phyloP scores from a whole-genome alignment of 148 eudicot genomes.

The Cornus kousa region DNA sequence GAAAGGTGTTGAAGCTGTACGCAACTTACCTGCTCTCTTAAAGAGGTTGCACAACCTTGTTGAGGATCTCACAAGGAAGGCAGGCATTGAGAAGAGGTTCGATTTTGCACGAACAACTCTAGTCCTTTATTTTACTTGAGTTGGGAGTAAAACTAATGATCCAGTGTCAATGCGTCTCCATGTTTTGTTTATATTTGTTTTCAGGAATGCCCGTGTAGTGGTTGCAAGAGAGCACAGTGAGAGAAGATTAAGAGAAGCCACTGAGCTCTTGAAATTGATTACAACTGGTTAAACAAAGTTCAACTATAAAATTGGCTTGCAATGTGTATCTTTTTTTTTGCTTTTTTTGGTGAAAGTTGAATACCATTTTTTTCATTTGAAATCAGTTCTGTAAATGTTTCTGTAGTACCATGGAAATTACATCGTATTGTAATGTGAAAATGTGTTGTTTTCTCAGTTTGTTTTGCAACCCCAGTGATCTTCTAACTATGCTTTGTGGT shows the following conservation, averaged over 20 bases:
- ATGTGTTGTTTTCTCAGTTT: no score
- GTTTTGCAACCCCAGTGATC: no score
- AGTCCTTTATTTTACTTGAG: not conserved
- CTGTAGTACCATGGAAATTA: not conserved
- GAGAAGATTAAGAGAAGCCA: conserved; percentile 63
- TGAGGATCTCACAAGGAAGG: conserved; percentile 72
- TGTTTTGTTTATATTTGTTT: not conserved
- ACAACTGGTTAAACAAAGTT: conserved; percentile 10
- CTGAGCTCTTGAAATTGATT: conserved; percentile 52
- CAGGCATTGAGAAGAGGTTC: conserved; percentile 71
- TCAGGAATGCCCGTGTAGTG: conserved; percentile 43
- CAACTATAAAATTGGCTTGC: not conserved
- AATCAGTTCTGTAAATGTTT: not conserved
- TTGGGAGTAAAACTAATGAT: not conserved
- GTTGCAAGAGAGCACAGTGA: conserved; percentile 47
- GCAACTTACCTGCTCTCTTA: conserved; percentile 47
- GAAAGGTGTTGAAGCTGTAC: conserved; percentile 45
- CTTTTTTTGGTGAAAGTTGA: not conserved
- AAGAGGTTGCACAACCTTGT: conserved; percentile 66
- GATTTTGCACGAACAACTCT: not conserved
- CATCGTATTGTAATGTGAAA: no score
- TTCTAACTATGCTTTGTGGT: no score
- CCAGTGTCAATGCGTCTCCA: not conserved
- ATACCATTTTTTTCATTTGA: not conserved
- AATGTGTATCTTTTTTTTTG: not conserved